Evolutionary conservation across 2,329 filamentous ascomycete species (phyloP).

Genomic region (Fusarium drepaniforme): DNA sequence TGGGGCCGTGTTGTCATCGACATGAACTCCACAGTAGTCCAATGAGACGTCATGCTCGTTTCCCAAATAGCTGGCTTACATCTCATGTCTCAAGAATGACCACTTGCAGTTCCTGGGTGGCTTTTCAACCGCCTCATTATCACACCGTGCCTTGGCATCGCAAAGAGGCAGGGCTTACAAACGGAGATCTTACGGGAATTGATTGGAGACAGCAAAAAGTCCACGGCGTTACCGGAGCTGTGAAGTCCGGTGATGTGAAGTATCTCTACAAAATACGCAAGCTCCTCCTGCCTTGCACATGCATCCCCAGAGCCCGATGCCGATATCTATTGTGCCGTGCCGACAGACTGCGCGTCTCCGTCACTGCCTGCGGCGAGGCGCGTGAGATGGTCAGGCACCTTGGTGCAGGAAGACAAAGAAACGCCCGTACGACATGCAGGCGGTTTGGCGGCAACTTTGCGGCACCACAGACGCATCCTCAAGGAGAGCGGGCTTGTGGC

Average conservation of each 20-base stretch:
- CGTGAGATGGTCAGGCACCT: background rate
- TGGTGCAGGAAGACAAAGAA: background rate
- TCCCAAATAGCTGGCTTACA: conserved; percentile 19
- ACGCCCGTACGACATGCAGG: background rate
- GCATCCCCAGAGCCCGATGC: background rate
- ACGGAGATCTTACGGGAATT: background rate
- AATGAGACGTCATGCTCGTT: conserved; percentile 18
- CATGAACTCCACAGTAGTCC: conserved; percentile 17
- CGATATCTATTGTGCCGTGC: background rate
- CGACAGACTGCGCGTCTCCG: conserved; percentile 24
- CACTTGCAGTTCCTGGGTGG: background rate
- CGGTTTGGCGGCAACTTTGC: background rate
- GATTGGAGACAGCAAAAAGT: background rate
- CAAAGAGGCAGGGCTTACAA: background rate
- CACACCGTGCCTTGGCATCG: background rate
- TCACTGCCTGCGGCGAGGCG: conserved; percentile 31
- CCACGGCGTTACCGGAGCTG: background rate
- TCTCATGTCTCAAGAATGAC: conserved; percentile 8
- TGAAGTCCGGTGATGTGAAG: background rate
- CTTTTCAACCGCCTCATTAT: background rate
- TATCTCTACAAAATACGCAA: conserved; percentile 18
- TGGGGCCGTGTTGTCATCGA: conserved; percentile 19
- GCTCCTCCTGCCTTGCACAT: conserved; percentile 19
- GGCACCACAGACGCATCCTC: background rate
- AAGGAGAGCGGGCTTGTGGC: background rate